Conservation (phyloP, 2,329 filamentous ascomycete species). For the Xylaria sp. region DNA sequence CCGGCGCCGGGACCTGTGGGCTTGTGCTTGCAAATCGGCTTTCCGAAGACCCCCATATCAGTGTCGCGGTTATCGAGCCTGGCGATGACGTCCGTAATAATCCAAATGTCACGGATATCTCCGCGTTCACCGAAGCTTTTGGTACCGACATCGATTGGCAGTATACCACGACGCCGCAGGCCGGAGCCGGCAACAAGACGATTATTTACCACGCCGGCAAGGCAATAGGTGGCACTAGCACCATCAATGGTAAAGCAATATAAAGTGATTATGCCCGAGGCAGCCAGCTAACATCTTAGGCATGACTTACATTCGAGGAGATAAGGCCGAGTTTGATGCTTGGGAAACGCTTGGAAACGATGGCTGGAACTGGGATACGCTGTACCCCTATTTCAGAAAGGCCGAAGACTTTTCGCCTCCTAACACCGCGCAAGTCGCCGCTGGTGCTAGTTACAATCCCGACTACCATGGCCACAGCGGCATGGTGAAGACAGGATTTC, state of each 20-base stretch:
- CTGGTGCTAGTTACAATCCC: conserved; percentile 41
- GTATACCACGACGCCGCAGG: conserved; percentile 39
- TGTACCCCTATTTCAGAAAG: conserved; percentile 52
- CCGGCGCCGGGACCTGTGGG: conserved; percentile 43
- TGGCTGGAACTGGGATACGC: conserved; percentile 48
- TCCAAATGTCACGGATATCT: conserved; percentile 36
- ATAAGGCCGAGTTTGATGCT: conserved; percentile 45
- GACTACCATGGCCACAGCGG: conserved; percentile 42
- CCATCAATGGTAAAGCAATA: conserved; percentile 41
- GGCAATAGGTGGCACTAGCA: conserved; percentile 45
- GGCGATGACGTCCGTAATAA: conserved; percentile 41
- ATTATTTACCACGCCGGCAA: conserved; percentile 41
- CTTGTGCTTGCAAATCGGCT: conserved; percentile 43
- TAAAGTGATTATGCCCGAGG: conserved; percentile 7
- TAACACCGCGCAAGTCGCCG: conserved; percentile 36
- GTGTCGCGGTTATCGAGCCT: conserved; percentile 43
- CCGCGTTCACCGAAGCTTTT: conserved; percentile 31
- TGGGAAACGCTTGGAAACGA: conserved; percentile 48
- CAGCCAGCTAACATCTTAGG: conserved; percentile 33
- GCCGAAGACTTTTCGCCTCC: conserved; percentile 43
- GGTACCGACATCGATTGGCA: conserved; percentile 40
- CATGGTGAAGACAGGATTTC: conserved; percentile 42
- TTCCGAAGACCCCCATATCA: conserved; percentile 37
- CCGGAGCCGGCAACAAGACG: conserved; percentile 35
- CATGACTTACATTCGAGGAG: conserved; percentile 51